Base-by-base conservation (phyloP, 176 grass and related monocot genomes). In the Phoenix roebelenii region DNA sequence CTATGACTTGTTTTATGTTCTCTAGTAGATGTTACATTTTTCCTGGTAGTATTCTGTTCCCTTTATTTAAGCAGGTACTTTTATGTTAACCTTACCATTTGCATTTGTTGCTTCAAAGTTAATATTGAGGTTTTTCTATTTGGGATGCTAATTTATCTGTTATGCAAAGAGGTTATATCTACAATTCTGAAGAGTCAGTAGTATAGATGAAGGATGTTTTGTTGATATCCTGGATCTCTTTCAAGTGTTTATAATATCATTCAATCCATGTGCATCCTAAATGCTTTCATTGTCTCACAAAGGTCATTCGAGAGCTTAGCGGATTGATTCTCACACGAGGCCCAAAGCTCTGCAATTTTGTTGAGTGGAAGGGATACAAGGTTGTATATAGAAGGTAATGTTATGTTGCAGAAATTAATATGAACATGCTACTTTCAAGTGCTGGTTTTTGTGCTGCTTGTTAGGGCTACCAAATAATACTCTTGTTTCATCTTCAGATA, bases 311-410 rank as follows among this genome's bases (percentile, higher is more conserved):
- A 49, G 93, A 98, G 26, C 85, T 98, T 70, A 89, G 93, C 54
- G 93, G 87, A 65, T 65, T 85, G 24, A 92, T 98, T 85, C 78
- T 98, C 66, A 4, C 84, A 30, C 77, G 93, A 76, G 93, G 78
- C 4, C 87, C 93, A 3, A 98, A 98, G 59, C 85, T 98, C 3
- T 92, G 84, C 82, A 98, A 98, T 72, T 91, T 98, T 83, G 93
- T 98, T 0, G 93, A 98, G 60, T 98, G 87, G 87, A 92, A 73
- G 76, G 93, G 93, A 67, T 88, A 85, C 72, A 98, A 98, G 58
- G 93, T 98, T 70, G 82, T 92, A 14, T 98, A 98, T 72, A 85
- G 84, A 74, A 98, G 93, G 93, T 98, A 44, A 44, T 44, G 9
- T 10, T 12, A 85, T 44, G 35, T 14, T 44, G 12, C 35, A 44